Evolutionary conservation across 768 basidiomycete species (phyloP), one percentile per base, ranked within the genome.

Genomic region (Psilocybe azurescens): DNA sequence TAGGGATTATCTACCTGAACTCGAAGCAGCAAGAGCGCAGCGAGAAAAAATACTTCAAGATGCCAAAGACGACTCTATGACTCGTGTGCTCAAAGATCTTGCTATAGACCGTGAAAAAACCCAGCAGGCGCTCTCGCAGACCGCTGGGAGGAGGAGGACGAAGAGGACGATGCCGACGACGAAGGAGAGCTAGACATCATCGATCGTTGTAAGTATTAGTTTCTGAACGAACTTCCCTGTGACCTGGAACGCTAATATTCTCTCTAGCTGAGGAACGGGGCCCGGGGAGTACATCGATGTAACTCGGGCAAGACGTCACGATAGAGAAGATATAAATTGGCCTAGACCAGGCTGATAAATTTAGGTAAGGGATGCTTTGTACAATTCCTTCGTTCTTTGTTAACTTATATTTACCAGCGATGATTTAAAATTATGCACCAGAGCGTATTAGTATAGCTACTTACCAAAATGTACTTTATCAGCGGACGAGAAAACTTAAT

Each of bases 1-100:
- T 74, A 97, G 94, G 63, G 94, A 95, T 58, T 99, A 99, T 73
- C 83, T 95, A 36, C 95, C 96, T 0, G 96, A 98, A 71, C 83
- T 99, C 5, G 83, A 89, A 48, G 85, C 88, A 36, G 86, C 94
- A 16, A 85, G 85, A 14, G 82, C 81, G 7, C 78, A 81, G 3
- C 84, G 89, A 30, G 89, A 92, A 58, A 81, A 86, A 67, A 81
- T 86, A 0, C 79, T 68, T 29, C 50, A 64, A 39, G 58, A 64
- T 24, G 79, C 80, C 48, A 94, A 94, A 71, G 81, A 87, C 28
- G 94, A 94, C 58, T 93, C 90, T 0, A 80, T 96, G 78, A 83
- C 81, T 66, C 81, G 90, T 49, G 74, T 95, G 62, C 88, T 96
- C 88, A 81, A 84, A 58, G 95, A 96, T 73, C 84, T 96, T 36